Base-by-base conservation (phyloP, 352 stramenopile genomes). In the Phytopythium cucurbitacearum region DNA sequence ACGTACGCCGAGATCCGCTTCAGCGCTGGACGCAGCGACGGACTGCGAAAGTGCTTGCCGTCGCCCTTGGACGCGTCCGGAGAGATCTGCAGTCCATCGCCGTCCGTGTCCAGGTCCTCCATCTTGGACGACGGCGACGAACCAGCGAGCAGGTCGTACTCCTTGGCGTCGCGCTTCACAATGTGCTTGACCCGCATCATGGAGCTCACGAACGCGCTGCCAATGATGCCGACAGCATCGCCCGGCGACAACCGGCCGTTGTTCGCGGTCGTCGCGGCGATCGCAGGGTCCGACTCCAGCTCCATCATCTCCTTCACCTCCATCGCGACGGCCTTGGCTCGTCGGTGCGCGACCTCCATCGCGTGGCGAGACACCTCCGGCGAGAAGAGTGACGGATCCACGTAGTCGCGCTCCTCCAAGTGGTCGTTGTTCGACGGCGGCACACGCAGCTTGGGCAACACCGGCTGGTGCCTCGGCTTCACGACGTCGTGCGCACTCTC, bases 1-100 rank as follows among this genome's bases (percentile, higher is more conserved):
- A 65, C 79, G 52, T 91, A 94, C 6, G 76, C 81, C 7, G 85
- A 94, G 39, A 94, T 83, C 15, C 78, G 81, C 48, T 91, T 91
- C 5, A 94, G 59, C 13, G 76, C 85, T 5, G 85, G 71, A 48
- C 69, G 72, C 11, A 85, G 35, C 38, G 69, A 72, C 4, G 71
- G 72, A 1, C 61, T 61, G 36, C 70, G 63, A 41, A 92, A 92
- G 42, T 88, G 65, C 54, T 88, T 79, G 0, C 77, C 73, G 16
- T 81, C 70, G 15, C 65, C 71, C 15, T 80, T 73, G 3, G 59
- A 73, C 0, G 72, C 74, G 49, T 92, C 81, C 0, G 85, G 85
- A 5, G 80, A 91, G 41, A 94, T 66, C 65, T 94, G 85, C 12
- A 94, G 67, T 32, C 85, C 85, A 58, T 94, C 84, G 40, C 84